phyloP scores from a whole-genome alignment of 805 yeast genomes.

The Sungouiella thailandica region DNA sequence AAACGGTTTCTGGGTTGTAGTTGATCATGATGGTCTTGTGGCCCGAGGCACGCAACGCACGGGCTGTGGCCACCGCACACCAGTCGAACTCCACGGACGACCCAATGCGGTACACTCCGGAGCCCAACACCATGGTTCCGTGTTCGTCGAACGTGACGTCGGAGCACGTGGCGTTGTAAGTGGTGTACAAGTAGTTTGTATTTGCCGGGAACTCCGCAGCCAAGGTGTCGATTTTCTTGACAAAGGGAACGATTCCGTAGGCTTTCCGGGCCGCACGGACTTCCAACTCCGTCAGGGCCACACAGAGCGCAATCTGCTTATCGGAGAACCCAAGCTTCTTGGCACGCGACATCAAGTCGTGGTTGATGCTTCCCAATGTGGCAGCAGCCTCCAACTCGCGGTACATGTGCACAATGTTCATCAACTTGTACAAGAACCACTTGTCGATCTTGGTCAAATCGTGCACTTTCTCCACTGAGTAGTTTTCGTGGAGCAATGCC shows the following conservation, averaged over 20 bases:
- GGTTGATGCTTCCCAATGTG: slow-evolving; percentile 49
- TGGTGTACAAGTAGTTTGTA: slow-evolving; percentile 91
- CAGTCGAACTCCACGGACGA: slow-evolving; percentile 98
- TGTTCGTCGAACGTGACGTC: slow-evolving; percentile 88
- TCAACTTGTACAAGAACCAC: slow-evolving; percentile 92
- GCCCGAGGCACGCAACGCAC: slow-evolving; percentile 84
- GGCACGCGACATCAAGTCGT: slow-evolving; percentile 65
- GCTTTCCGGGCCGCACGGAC: slow-evolving; percentile 85
- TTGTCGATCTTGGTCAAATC: slow-evolving; percentile 85
- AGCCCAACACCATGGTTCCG: slow-evolving; percentile 93
- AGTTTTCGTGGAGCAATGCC: slow-evolving; percentile 86
- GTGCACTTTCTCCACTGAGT: slow-evolving; percentile 91
- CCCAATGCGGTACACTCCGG: slow-evolving; percentile 98
- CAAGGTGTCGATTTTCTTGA: slow-evolving; percentile 95
- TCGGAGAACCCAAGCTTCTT: slow-evolving; percentile 97
- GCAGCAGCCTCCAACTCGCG: slow-evolving; percentile 67
- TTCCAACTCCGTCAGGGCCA: slow-evolving; percentile 87
- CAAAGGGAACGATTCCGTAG: slow-evolving; percentile 83
- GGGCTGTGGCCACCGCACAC: slow-evolving; percentile 97
- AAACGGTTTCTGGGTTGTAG: slow-evolving; percentile 97
- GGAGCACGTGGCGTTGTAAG: slow-evolving; percentile 86
- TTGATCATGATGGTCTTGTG: slow-evolving; percentile 93
- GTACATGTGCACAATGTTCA: slow-evolving; percentile 90
- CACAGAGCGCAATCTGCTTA: slow-evolving; percentile 87
- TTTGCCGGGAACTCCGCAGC: slow-evolving; percentile 98